These are phyloP conservation scores for Gracilaria domingensis DNA, from an alignment of 23 red algal genomes.

Conservation along the genomic window DNA sequence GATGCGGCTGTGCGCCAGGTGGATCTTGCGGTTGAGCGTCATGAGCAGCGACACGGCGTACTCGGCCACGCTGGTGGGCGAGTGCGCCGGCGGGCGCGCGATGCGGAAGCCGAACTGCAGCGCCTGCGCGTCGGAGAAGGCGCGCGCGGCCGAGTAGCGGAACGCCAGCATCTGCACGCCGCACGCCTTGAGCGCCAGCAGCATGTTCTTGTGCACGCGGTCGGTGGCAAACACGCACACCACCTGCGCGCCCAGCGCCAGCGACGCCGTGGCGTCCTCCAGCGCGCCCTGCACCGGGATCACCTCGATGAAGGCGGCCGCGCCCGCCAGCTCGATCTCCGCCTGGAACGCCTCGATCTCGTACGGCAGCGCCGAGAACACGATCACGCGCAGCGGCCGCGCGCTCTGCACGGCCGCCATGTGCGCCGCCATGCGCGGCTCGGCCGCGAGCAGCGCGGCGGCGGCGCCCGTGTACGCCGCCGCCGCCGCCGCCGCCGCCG, in stretches of 20 bases:
- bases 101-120: slow-evolving; percentile 43
- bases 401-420: neutral
- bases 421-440: no score
- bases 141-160: slow-evolving; percentile 61
- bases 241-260: slow-evolving; percentile 48
- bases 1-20: slow-evolving; percentile 76
- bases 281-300: slow-evolving; percentile 28
- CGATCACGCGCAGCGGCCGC: neutral
- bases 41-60: slow-evolving; percentile 74
- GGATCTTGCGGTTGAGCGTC: slow-evolving; percentile 69
- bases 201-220: slow-evolving; percentile 30
- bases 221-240: slow-evolving; percentile 60
- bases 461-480: no score
- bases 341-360: slow-evolving; percentile 46
- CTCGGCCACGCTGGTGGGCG: slow-evolving; percentile 76
- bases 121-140: slow-evolving; percentile 45
- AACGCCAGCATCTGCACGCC: slow-evolving; percentile 71
- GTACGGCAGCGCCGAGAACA: slow-evolving; percentile 43
- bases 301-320: slow-evolving; percentile 31
- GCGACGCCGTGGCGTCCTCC: slow-evolving; percentile 37
- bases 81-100: slow-evolving; percentile 62
- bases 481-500: no score
- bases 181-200: slow-evolving; percentile 38
- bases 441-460: no score
- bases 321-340: slow-evolving; percentile 30